These are phyloP conservation scores for Triadica sebifera DNA, from an alignment of 345 rosid species.

Conservation along the genomic window DNA sequence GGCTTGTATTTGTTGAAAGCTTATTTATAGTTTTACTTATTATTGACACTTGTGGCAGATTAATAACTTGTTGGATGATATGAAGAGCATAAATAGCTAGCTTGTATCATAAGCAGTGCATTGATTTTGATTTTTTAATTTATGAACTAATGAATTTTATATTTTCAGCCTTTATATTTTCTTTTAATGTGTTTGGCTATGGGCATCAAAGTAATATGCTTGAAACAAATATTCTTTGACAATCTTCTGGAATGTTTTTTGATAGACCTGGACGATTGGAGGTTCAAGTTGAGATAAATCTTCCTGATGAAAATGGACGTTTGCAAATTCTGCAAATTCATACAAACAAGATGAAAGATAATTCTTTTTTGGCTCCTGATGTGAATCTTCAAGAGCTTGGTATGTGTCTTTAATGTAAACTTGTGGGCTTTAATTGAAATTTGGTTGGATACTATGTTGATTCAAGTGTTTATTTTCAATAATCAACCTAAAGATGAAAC, in stretches of 20 bases:
- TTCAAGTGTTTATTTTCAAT: not conserved
- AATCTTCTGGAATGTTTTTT: constrained; percentile 17
- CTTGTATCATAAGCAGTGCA: not conserved
- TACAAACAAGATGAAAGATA: constrained; percentile 97
- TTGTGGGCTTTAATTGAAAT: constrained; percentile 9
- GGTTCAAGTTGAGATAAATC: constrained; percentile 99
- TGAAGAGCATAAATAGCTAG: not conserved
- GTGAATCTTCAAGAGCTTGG: constrained; percentile 88
- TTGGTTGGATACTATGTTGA: not conserved
- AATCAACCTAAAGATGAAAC: not conserved
- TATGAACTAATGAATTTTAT: not conserved
- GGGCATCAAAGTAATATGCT: not conserved
- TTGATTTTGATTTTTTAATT: not conserved
- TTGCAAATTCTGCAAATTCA: constrained; percentile 95
- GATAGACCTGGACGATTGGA: constrained; percentile 96
- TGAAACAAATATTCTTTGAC: not conserved
- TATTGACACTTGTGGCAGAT: not conserved
- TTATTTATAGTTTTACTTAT: not conserved
- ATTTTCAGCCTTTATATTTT: not conserved
- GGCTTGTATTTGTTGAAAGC: not conserved
- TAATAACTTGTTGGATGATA: not conserved
- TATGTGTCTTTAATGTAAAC: constrained; percentile 32
- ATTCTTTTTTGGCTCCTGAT: constrained; percentile 87
- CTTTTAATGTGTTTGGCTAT: not conserved
- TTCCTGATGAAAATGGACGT: constrained; percentile 98